Base-by-base conservation (phyloP, 1,284 basidiomycete genomes). In the Anthracocystis setariae region DNA sequence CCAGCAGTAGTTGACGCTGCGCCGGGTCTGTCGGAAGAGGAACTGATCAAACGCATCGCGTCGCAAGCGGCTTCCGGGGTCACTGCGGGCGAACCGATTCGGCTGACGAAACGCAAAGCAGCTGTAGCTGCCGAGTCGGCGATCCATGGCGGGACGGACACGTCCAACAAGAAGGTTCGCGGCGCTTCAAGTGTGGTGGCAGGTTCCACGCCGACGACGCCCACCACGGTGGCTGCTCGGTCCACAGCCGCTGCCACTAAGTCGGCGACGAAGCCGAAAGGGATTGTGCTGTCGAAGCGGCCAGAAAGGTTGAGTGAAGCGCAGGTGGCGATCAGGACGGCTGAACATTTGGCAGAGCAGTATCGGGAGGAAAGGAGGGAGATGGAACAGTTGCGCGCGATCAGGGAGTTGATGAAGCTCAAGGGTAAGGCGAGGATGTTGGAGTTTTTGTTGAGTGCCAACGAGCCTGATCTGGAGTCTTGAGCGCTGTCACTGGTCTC, bases 311-410 rank as follows among this genome's bases (percentile, higher is more conserved):
- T 5, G 32, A 29, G 24, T 20, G 43, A 55, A 18, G 35, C 9
- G 7, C 52, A 55, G 25, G 29, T 23, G 15, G 55, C 64, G 15
- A 32, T 67, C 29, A 44, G 53, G 18, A 59, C 48, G 13, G 62
- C 63, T 8, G 35, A 50, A 8, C 72, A 72, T 43, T 21, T 69
- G 32, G 21, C 51, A 15, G 57, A 53, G 7, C 65, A 73, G 58
- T 52, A 62, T 21, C 51, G 29, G 17, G 49, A 58, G 23, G 51
- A 69, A 52, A 48, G 61, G 17, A 53, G 42, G 35, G 75, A 79
- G 57, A 67, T 79, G 17, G 67, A 67, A 9, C 67, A 77, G 57
- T 57, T 79, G n/a, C 57, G 77, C 3, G 77, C 73, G 9, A 55
- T 79, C 23, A 54, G 62, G 20, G 73, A 69, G 38, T 47, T 73